A percentile compares a stretch with the other conserved stretches of the same genome.
Conservation (phyloP, 495 filamentous ascomycete species). For the Penicillium silybi region DNA sequence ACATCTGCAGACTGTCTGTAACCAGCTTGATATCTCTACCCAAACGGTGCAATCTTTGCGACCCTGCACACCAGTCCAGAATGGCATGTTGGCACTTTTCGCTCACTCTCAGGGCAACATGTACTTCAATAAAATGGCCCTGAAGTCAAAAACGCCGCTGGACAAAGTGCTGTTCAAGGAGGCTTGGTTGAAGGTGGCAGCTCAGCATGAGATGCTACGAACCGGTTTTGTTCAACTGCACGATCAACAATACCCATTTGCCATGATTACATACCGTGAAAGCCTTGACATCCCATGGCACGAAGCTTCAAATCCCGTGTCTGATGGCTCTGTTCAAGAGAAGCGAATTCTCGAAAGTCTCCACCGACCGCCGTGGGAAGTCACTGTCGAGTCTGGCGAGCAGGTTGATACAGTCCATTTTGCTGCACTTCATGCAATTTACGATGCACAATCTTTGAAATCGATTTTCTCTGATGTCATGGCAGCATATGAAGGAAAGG, state of each 20-base stretch:
- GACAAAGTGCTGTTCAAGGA: slow-evolving; percentile 49
- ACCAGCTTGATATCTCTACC: slow-evolving; percentile 14
- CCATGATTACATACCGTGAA: slow-evolving; percentile 57
- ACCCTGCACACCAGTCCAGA: slow-evolving; percentile 66
- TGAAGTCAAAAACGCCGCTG: slow-evolving; percentile 48
- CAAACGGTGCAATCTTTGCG: slow-evolving; percentile 25
- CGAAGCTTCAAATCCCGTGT: slow-evolving; percentile 16
- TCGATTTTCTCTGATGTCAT: slow-evolving; percentile 55
- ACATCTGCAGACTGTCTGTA: slow-evolving; percentile 48
- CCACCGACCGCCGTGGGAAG: slow-evolving; percentile 46
- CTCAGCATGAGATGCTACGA: slow-evolving; percentile 63
- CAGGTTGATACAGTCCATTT: slow-evolving; percentile 36
- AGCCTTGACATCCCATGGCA: slow-evolving; percentile 41
- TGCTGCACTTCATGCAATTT: slow-evolving; percentile 69
- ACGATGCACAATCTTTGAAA: slow-evolving; percentile 69
- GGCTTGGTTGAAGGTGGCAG: slow-evolving; percentile 55
- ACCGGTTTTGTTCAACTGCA: slow-evolving; percentile 61
- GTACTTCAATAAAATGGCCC: slow-evolving; percentile 77
- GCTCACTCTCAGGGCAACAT: slow-evolving; percentile 56
- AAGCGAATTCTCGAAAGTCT: slow-evolving; percentile 30
- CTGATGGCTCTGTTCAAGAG: slow-evolving; percentile 13
- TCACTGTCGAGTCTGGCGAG: slow-evolving; percentile 28
- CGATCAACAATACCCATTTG: slow-evolving; percentile 50
- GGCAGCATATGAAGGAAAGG: slow-evolving; percentile 28
- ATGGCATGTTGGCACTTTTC: slow-evolving; percentile 77